phyloP scores from a whole-genome alignment of 2,329 filamentous ascomycete species.

The Calonectria multiphialidica region DNA sequence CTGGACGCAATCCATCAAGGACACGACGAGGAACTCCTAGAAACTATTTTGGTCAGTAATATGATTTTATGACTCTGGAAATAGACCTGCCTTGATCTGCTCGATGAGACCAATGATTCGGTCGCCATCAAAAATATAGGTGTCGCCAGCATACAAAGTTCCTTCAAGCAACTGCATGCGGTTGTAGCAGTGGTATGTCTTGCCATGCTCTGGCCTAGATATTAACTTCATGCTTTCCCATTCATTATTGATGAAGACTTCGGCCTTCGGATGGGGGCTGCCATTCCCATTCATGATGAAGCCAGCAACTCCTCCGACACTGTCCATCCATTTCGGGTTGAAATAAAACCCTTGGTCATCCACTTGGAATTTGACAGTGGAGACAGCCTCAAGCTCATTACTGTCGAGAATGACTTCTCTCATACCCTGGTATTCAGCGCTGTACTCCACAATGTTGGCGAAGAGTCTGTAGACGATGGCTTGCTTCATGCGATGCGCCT shows the following conservation, averaged over 20 bases:
- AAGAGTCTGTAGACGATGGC: conserved; percentile 74
- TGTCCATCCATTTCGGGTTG: conserved; percentile 70
- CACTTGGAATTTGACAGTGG: conserved; percentile 65
- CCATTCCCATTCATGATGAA: conserved; percentile 72
- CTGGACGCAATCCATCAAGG: conserved; percentile 26
- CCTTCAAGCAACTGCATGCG: conserved; percentile 67
- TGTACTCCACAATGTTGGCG: conserved; percentile 66
- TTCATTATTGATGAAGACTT: conserved; percentile 71
- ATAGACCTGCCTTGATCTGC: conserved; percentile 62
- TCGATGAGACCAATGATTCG: conserved; percentile 60
- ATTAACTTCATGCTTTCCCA: conserved; percentile 66
- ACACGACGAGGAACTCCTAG: conserved; percentile 28
- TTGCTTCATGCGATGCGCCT: conserved; percentile 36
- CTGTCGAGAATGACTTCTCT: conserved; percentile 65
- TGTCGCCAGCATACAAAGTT: conserved; percentile 57
- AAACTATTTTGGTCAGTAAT: conserved; percentile 7
- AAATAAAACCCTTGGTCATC: conserved; percentile 62
- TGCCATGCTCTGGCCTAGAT: conserved; percentile 39
- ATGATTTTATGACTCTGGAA: background rate
- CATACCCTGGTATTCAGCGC: conserved; percentile 66
- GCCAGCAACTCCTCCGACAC: conserved; percentile 69
- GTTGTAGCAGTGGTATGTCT: conserved; percentile 68
- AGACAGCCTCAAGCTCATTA: conserved; percentile 37
- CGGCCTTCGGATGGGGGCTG: conserved; percentile 59
- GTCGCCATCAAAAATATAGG: conserved; percentile 67